Evolutionary conservation across 2,329 filamentous ascomycete species (phyloP).

Genomic region (Calycina herbarum): DNA sequence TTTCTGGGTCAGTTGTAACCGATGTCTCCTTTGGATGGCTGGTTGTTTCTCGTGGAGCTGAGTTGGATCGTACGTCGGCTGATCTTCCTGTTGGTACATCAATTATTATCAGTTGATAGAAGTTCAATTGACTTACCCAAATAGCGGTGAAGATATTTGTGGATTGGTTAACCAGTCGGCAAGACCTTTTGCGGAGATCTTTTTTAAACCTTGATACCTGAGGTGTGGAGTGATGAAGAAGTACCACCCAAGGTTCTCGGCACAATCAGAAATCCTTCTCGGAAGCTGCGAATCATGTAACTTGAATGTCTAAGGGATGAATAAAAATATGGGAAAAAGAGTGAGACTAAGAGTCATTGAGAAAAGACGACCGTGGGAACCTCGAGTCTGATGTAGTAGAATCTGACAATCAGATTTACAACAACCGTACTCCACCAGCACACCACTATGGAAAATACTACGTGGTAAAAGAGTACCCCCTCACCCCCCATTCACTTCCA

Average conservation of each 20-base stretch:
- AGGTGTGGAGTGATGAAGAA: background rate
- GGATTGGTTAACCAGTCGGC: background rate
- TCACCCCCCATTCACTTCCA: too few species aligned
- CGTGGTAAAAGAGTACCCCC: too few species aligned
- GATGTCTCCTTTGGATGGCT: background rate
- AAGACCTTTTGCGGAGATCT: background rate
- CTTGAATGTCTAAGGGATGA: background rate
- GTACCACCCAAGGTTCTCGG: background rate
- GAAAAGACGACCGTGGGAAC: too few species aligned
- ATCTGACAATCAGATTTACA: too few species aligned
- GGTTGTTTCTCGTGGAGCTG: background rate
- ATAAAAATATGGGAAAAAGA: background rate
- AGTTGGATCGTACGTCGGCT: background rate
- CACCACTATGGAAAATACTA: too few species aligned
- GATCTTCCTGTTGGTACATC: background rate
- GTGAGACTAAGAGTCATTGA: too few species aligned
- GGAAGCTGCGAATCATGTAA: background rate
- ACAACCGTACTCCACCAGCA: too few species aligned
- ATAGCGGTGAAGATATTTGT: background rate
- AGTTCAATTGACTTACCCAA: background rate
- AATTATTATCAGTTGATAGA: background rate
- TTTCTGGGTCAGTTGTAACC: background rate
- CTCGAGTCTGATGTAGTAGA: too few species aligned
- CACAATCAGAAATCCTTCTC: background rate
- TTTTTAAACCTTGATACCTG: background rate